Evolutionary conservation across 352 stramenopile genomes (phyloP), one percentile per base, ranked within the genome.

Genomic region (Globisporangium spinosum): DNA sequence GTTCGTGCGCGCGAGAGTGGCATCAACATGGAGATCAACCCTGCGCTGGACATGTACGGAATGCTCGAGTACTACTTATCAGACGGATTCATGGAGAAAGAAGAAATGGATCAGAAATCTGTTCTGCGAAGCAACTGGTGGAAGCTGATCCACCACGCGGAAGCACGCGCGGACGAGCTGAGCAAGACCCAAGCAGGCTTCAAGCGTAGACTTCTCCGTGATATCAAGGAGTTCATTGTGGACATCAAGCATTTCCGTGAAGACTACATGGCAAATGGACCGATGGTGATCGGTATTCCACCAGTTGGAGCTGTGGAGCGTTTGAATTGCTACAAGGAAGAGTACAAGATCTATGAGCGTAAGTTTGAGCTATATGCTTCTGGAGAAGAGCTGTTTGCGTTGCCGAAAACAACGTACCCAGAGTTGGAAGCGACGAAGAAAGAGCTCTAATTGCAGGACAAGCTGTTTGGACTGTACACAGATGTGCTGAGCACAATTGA

Each of bases 31-130:
- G 97, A 99, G 73, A 99, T 99, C 68, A 96, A 96, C 54, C 97
- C 97, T 2, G 97, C 99, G 51, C 86, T 99, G 59, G 96, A 99
- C 58, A 99, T 99, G 97, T 99, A 99, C 82, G 91, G 95, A 62
- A 98, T 99, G 94, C 85, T 99, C 22, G 92, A 98, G 72, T 95
- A 94, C 47, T 98, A 97, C 65, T 54, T 98, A 1, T 90, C 94
- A 3, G 86, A 97, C 29, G 94, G 93, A 3, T 99, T 99, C 74
- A 99, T 99, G 96, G 97, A 99, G 67, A 99, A 99, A 70, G 95
- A 99, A 70, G 97, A 99, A 72, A 99, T 99, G 79, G 97, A 99
- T 65, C 97, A 99, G 71, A 99, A 99, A 78, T 99, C 94, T 20
- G 96, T 99, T 17, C 77, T 99, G 7, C 90, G 93, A 29, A 97